Evolutionary conservation across 441 rosid species (phyloP), one percentile per base, ranked within the genome.

Genomic region (Arabidopsis hybrid): DNA sequence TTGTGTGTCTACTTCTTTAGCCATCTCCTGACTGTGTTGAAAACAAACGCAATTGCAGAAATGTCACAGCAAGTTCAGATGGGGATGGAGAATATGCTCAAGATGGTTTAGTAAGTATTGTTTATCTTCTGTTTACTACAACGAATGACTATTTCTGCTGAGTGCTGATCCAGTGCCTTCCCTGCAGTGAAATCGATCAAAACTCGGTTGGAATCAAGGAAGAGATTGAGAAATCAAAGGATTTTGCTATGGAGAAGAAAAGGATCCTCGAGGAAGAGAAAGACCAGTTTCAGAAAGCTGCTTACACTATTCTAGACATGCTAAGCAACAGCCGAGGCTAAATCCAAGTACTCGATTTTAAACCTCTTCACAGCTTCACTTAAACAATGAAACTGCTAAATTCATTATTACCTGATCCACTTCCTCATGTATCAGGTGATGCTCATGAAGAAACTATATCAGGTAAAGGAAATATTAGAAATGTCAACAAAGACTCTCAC

Each of bases 271-370:
- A 87, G 57, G 96, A 88, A 49, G 91, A 90, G 81, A 90, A 79
- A 82, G 86, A 89, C 49, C 85, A 62, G 61, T 86, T 86, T 81
- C 96, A 92, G 85, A 92, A 88, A 80, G 97, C 93, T 83, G 98
- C 92, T 72, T 91, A 81, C 73, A 73, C 91, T 56, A 86, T 88
- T 34, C 72, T 91, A 6, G 87, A 90, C 65, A 88, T 95, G 98
- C 89, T 95, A 31, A 87, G 80, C 68, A 73, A 72, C 86, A 75
- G 65, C 65, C 73, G 83, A 77, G 74, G 73, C 47, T 67, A 40
- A 29, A 38, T 56, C 4, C 7, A 21, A 40, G 80, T 76, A 70
- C 60, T 29, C 14, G 11, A 60, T 6, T 6, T 6, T 2, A 0
- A 49, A 67, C 49, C 73, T 51, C 67, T 21, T 69, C 38, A 8